phyloP scores from a whole-genome alignment of 2,329 filamentous ascomycete species.

The Penicillium sp. region DNA sequence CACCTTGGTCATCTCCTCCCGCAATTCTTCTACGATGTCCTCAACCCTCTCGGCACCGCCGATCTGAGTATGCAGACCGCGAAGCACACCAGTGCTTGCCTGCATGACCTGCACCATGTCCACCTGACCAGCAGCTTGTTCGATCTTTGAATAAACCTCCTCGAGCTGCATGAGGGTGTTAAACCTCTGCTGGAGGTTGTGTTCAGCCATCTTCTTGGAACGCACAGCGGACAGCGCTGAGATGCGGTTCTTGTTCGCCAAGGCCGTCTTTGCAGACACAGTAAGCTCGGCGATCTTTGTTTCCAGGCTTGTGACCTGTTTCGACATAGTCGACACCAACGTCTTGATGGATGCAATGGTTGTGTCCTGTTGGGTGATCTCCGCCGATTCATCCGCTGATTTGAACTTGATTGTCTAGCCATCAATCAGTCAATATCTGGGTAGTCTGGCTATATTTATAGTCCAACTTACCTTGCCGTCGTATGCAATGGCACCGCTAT shows the following conservation, averaged over 20 bases:
- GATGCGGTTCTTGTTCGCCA: slow-evolving; percentile 69
- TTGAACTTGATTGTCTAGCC: slow-evolving; percentile 72
- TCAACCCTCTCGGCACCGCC: slow-evolving; percentile 76
- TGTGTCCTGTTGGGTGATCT: slow-evolving; percentile 73
- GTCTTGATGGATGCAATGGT: slow-evolving; percentile 77
- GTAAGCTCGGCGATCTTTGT: slow-evolving; percentile 52
- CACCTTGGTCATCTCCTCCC: slow-evolving; percentile 74
- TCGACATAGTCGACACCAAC: slow-evolving; percentile 65
- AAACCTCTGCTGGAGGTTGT: slow-evolving; percentile 67
- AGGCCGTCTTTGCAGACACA: slow-evolving; percentile 64
- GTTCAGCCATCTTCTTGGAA: slow-evolving; percentile 78
- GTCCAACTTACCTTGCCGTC: slow-evolving; percentile 43
- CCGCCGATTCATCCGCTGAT: slow-evolving; percentile 46
- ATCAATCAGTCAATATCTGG: slow-evolving; percentile 19
- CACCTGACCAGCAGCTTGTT: slow-evolving; percentile 81
- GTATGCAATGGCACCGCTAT: slow-evolving; percentile 55
- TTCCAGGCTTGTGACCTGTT: slow-evolving; percentile 65
- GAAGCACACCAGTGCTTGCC: slow-evolving; percentile 69
- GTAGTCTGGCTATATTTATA: slow-evolving; percentile 1
- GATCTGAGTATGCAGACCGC: slow-evolving; percentile 69
- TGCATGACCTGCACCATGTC: slow-evolving; percentile 82
- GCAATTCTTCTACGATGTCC: slow-evolving; percentile 69
- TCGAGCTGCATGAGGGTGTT: slow-evolving; percentile 78
- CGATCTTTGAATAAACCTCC: slow-evolving; percentile 75
- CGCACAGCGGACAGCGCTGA: slow-evolving; percentile 75